phyloP scores from a whole-genome alignment of 345 rosid species.

The Lepidium didymum region DNA sequence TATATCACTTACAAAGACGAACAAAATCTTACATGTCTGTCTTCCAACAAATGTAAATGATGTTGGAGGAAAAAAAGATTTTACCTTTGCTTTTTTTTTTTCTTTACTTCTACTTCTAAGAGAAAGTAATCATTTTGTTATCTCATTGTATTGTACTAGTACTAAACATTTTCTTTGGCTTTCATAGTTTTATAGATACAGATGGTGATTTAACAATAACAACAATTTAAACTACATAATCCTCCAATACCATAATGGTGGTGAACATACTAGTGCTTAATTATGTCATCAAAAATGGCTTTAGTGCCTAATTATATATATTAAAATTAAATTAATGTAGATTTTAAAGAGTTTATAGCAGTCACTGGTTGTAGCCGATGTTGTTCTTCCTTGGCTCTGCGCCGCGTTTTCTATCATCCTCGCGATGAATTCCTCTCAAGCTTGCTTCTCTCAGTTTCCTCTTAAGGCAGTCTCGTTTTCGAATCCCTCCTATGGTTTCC shows the following conservation, averaged over 20 bases:
- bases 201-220: too few relatives aligned
- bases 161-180: too few relatives aligned
- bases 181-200: too few relatives aligned
- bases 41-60: neutral
- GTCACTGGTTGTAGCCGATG: neutral
- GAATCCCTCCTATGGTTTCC: neutral
- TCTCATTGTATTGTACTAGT: too few relatives aligned
- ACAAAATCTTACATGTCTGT: neutral
- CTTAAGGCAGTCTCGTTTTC: conserved; percentile 6
- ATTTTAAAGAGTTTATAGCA: neutral
- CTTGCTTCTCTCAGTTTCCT: conserved; percentile 18
- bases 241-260: too few relatives aligned
- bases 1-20: neutral
- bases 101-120: neutral
- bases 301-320: neutral
- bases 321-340: neutral
- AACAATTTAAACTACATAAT: too few relatives aligned
- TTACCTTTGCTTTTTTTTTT: neutral
- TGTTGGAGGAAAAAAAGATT: neutral
- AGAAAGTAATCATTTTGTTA: neutral
- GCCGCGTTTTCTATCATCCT: conserved; percentile 20
- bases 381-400: conserved; percentile 13
- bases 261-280: too few relatives aligned
- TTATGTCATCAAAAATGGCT: too few relatives aligned
- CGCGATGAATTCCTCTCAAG: conserved; percentile 24